Evolutionary conservation across 2,329 filamentous ascomycete species (phyloP), one percentile per base, ranked within the genome.

Genomic region (Diaporthe aspalathi): DNA sequence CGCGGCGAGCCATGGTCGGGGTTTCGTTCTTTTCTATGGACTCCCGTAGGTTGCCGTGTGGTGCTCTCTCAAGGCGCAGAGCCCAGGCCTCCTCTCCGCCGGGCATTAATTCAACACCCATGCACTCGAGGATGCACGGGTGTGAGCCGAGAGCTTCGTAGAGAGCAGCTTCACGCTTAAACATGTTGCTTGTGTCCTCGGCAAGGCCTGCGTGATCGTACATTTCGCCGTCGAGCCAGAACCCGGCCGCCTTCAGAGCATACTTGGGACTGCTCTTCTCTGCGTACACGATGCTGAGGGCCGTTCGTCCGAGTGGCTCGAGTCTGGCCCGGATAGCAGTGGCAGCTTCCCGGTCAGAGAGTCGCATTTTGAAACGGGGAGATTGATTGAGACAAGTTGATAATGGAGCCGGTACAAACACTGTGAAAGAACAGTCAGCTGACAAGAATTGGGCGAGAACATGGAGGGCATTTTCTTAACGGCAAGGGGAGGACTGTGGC

Each of bases 61-160:
- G 45, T 47, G 45, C 45, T 47, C 45, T 47, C 45, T 47, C 45
- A 17, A 47, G 45, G n/a, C 45, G 45, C 45, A 47, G n/a, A 47
- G 45, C 45, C 45, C 45, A 47, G 45, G 45, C 45, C 45, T 47
- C 45, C 45, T 47, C 45, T 47, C 45, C 45, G 45, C n/a, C 45
- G 45, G 45, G 45, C 45, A 47, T 47, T 47, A 47, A 47, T 47
- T 47, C 45, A 47, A 47, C 45, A 47, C 45, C 45, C 45, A 47
- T 47, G 45, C 45, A 47, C 45, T 47, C 45, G n/a, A 47, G 45
- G 45, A 47, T 47, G 45, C 45, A 17, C 45, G 45, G 45, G 45
- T 47, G 45, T 47, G 45, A 47, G 45, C 45, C 45, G 45, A 47
- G 45, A 47, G 45, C 45, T 47, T 47, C 45, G n/a, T 47, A 47